These are phyloP conservation scores for Penicillium glabrum DNA, from an alignment of 2,329 filamentous ascomycete species.

Conservation along the genomic window DNA sequence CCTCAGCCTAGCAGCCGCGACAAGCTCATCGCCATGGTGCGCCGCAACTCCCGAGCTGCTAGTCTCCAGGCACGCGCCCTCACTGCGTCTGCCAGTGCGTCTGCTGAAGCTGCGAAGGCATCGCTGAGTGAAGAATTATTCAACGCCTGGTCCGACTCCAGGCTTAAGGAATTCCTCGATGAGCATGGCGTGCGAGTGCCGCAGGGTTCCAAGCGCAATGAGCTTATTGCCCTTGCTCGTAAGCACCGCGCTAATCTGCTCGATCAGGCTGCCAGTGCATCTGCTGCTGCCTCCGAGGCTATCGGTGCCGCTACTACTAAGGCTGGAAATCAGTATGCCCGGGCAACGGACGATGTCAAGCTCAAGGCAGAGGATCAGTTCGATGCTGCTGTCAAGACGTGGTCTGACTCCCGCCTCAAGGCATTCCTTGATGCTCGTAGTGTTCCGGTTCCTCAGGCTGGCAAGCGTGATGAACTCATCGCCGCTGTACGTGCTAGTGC, in stretches of 20 bases:
- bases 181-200: slow-evolving; percentile 87
- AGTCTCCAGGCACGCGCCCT: slow-evolving; percentile 66
- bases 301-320: slow-evolving; percentile 72
- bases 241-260: slow-evolving; percentile 72
- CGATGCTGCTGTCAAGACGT: slow-evolving; percentile 59
- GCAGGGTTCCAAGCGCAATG: slow-evolving; percentile 86
- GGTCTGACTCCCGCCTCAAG: slow-evolving; percentile 77
- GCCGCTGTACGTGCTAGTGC: slow-evolving; percentile 71
- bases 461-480: slow-evolving; percentile 71
- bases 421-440: slow-evolving; percentile 75
- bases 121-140: slow-evolving; percentile 81
- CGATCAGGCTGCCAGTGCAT: slow-evolving; percentile 53
- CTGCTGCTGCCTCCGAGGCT: slow-evolving; percentile 43
- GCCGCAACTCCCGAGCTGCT: slow-evolving; percentile 83
- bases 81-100: slow-evolving; percentile 61
- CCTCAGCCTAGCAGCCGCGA: slow-evolving; percentile 84
- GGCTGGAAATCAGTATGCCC: slow-evolving; percentile 73
- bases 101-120: slow-evolving; percentile 68
- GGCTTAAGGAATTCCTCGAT: slow-evolving; percentile 91
- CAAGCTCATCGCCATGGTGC: slow-evolving; percentile 82
- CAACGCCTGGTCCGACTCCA: slow-evolving; percentile 82
- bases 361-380: slow-evolving; percentile 67
- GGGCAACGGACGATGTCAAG: slow-evolving; percentile 69
- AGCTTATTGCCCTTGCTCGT: slow-evolving; percentile 84
- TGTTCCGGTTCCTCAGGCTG: slow-evolving; percentile 69